phyloP scores from a whole-genome alignment of 2,329 filamentous ascomycete species.

The Harringtonia aguacate region DNA sequence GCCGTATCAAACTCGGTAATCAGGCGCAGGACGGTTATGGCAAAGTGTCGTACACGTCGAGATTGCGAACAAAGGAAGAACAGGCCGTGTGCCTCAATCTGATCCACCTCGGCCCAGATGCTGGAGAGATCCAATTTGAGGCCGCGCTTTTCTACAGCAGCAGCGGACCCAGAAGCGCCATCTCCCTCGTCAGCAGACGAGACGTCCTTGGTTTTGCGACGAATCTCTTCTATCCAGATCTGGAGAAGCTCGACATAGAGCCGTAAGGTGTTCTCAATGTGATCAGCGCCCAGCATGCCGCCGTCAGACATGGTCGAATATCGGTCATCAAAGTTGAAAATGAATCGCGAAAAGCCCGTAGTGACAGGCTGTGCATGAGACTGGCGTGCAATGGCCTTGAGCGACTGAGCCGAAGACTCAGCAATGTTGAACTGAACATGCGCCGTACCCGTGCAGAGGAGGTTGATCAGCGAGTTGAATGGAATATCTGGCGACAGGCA shows the following conservation, averaged over 20 bases:
- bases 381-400: slow-evolving; percentile 92
- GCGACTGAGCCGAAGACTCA: slow-evolving; percentile 77
- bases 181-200: slow-evolving; percentile 39
- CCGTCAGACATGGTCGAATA: slow-evolving; percentile 98
- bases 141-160: slow-evolving; percentile 54
- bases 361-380: slow-evolving; percentile 91
- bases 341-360: slow-evolving; percentile 92
- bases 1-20: slow-evolving; percentile 91
- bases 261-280: slow-evolving; percentile 88
- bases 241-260: slow-evolving; percentile 88
- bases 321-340: slow-evolving; percentile 95
- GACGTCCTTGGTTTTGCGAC: slow-evolving; percentile 67
- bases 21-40: slow-evolving; percentile 81
- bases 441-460: slow-evolving; percentile 91
- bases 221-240: slow-evolving; percentile 97
- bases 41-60: slow-evolving; percentile 75
- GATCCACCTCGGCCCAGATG: slow-evolving; percentile 87
- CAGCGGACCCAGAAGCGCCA: not conserved
- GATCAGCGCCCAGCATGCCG: slow-evolving; percentile 84
- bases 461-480: slow-evolving; percentile 86
- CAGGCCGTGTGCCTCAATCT: slow-evolving; percentile 89
- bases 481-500: slow-evolving; percentile 85
- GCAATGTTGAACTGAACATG: slow-evolving; percentile 92
- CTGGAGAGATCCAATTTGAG: slow-evolving; percentile 76
- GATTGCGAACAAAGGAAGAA: slow-evolving; percentile 98